Evolutionary conservation across 2,329 filamentous ascomycete species (phyloP), one percentile per base, ranked within the genome.

Genomic region (Cryphonectria carpinicola): DNA sequence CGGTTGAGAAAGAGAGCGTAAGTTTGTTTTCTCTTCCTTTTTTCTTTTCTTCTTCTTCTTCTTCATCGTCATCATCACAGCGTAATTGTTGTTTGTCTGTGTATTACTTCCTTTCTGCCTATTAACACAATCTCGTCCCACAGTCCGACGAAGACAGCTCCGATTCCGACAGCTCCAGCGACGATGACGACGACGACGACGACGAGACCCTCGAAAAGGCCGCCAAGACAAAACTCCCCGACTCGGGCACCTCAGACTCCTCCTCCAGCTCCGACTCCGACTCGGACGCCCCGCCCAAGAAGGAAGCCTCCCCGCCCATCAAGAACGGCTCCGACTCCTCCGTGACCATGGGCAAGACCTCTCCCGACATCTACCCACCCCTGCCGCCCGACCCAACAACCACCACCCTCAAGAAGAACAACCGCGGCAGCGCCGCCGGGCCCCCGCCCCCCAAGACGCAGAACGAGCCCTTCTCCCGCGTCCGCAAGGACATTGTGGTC

Each of bases 381-480:
- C 83, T 88, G 62, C 87, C 87, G 17, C 87, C 87, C 2, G 82
- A 87, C 75, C 86, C 85, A 4, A 73, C 76, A 64, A 60, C 75
- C 32, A 73, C 76, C 65, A 60, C 75, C 22, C 66, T 72, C 69
- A 65, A 65, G 43, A 81, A 81, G 74, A 52, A 71, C 69, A 82
- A 83, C 80, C 82, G 82, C 77, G 77, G 79, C 37, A 79, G 79
- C 35, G 80, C 78, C 35, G 80, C 79, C 71, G 75, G 76, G 77
- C 75, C 80, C 76, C 65, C 78, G 74, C 70, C 78, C 74, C 88
- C 87, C 82, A 83, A 86, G 82, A 85, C 82, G 74, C 70, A 68
- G 46, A 90, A 86, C 79, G 87, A 87, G 80, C 94, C 87, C 75
- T 98, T 93, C 84, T 97, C 89, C 73, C 93, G 90, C 77, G 93